These are phyloP conservation scores for Aspergillus sojae DNA, from an alignment of 2,329 filamentous ascomycete genomes.

Conservation along the genomic window DNA sequence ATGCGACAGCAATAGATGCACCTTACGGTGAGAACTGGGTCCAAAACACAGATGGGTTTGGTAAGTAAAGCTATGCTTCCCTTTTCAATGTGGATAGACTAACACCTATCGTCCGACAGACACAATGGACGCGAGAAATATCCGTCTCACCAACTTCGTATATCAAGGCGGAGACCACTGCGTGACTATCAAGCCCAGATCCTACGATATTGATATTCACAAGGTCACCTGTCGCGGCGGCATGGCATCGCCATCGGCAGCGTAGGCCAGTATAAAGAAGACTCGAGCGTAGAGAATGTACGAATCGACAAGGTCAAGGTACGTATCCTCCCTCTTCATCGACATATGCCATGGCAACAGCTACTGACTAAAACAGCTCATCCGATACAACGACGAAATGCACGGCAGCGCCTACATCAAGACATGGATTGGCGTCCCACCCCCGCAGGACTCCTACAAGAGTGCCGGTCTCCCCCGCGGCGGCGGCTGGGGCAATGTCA, in stretches of 20 bases:
- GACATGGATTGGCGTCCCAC: slow-evolving; percentile 56
- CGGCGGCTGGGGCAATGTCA: slow-evolving; percentile 57
- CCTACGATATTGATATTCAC: slow-evolving; percentile 58
- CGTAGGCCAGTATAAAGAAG: slow-evolving; percentile 59
- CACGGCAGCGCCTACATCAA: slow-evolving; percentile 58
- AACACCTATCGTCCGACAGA: neutral
- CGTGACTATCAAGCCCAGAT: slow-evolving; percentile 64
- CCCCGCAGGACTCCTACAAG: slow-evolving; percentile 53
- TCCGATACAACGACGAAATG: slow-evolving; percentile 52
- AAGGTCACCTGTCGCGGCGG: slow-evolving; percentile 59
- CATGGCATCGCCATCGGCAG: slow-evolving; percentile 55
- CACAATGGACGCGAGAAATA: slow-evolving; percentile 54
- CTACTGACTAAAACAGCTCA: slow-evolving; percentile 31
- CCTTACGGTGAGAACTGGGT: neutral
- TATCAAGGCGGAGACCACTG: slow-evolving; percentile 65
- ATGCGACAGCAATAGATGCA: neutral
- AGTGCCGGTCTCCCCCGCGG: slow-evolving; percentile 52
- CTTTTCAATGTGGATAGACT: neutral
- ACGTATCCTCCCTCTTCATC: neutral
- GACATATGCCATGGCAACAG: neutral
- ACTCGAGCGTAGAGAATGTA: slow-evolving; percentile 55
- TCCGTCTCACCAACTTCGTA: slow-evolving; percentile 53
- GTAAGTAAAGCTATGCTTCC: neutral
- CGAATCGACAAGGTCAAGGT: slow-evolving; percentile 48
- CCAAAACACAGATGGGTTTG: neutral